Evolutionary conservation across 106 monocot species (phyloP), one percentile per base, ranked within the genome.

Genomic region (Phalaenopsis aphrodite): DNA sequence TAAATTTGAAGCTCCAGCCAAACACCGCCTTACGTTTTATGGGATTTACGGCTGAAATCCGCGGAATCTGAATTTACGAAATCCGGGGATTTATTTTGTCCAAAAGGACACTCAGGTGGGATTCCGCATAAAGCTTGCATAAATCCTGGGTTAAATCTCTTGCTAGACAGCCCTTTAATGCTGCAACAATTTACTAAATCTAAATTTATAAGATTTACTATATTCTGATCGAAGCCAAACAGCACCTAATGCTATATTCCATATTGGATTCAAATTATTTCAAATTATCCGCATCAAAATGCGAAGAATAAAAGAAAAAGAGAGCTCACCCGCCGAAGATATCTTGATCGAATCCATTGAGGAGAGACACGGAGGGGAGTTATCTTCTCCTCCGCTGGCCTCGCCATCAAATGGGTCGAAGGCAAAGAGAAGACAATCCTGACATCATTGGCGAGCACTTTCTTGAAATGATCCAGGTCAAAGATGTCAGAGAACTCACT

Each of bases 401-500:
- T 80, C 4, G 87, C 84, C 88, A 84, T 93, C 55, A 96, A 57
- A 65, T 96, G 96, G 7, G 89, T 89, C 1, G 96, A 91, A 18
- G 96, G 96, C 56, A 96, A 84, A 47, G 96, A 93, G 5, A 87
- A 90, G 9, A 93, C 91, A 5, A 96, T 85, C 48, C 89, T 81
- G 41, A 96, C 91, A 80, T 96, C 93, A 39, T 88, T 84, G 2
- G 88, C 88, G 3, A 96, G 84, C 0, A 89, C 90, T 24, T 21
- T 89, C 85, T 87, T 96, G 91, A 96, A 96, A 76, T 96, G 93
- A 69, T 88, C 87, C 85, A 89, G 71, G 76, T 96, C 93, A 79
- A 96, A 96, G 75, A 96, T 91, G 75, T 96, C 96, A 0, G 93
- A 81, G 75, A 96, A 96, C 21, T 96, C 96, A 76, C 96, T 96